A percentile compares a stretch with the other conserved stretches of the same genome.
These are phyloP conservation scores for Rhodamnia rubescens DNA, from an alignment of 345 rosid species.

Conservation along the genomic window DNA sequence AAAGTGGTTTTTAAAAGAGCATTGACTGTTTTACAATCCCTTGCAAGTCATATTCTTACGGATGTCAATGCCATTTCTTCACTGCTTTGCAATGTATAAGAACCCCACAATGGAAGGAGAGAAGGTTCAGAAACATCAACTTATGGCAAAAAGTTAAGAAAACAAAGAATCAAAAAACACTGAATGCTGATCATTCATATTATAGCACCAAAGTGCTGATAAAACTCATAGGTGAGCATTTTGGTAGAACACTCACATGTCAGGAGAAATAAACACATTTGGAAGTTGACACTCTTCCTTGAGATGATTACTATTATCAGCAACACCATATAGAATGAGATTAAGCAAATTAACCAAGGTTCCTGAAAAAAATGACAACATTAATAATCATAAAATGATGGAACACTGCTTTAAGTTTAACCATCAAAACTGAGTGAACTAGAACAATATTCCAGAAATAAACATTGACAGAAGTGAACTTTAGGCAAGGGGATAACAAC, in stretches of 20 bases:
- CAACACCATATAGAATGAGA: conserved; percentile 52
- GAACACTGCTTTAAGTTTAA: background rate
- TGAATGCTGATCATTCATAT: background rate
- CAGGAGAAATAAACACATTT: conserved; percentile 68
- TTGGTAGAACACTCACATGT: conserved; percentile 41
- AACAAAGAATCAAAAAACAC: background rate
- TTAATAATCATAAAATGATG: background rate
- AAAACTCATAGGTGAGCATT: background rate
- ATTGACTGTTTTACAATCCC: background rate
- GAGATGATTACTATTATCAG: conserved; percentile 42
- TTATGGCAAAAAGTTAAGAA: background rate
- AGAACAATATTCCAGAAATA: background rate
- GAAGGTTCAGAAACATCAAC: background rate
- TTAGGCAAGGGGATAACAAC: background rate
- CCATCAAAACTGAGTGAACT: background rate
- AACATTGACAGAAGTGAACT: background rate
- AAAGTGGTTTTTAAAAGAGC: background rate
- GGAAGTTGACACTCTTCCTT: conserved; percentile 65
- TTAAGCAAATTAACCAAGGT: conserved; percentile 63
- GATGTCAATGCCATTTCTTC: background rate
- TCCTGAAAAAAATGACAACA: conserved; percentile 32
- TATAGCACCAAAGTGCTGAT: background rate
- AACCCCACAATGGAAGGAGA: background rate
- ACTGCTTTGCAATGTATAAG: background rate
- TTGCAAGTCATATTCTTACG: background rate